phyloP scores from a whole-genome alignment of 768 basidiomycete genomes.

The Auriculariales sp. region DNA sequence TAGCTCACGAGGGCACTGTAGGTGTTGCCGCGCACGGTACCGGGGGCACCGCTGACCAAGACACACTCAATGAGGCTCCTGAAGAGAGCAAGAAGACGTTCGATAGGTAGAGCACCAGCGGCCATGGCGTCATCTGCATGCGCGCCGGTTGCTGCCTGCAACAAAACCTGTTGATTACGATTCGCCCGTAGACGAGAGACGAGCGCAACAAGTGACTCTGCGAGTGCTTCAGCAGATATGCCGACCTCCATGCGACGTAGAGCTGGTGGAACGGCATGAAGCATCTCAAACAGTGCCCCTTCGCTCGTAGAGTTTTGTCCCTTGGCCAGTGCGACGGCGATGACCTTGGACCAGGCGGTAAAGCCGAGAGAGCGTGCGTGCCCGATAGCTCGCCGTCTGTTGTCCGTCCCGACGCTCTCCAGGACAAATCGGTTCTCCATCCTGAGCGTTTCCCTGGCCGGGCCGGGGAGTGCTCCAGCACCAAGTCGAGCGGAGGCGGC shows the following conservation, averaged over 20 bases:
- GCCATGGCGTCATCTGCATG: constrained; percentile 49
- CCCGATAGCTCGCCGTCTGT: constrained; percentile 69
- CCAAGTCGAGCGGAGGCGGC: not conserved
- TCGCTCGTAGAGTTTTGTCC: no score
- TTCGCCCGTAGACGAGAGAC: constrained; percentile 86
- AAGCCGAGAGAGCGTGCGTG: constrained; percentile 47
- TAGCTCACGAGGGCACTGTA: constrained; percentile 87
- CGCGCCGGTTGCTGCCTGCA: constrained; percentile 38
- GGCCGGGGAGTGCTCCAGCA: no score
- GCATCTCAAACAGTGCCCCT: constrained; percentile 78
- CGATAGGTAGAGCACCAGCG: constrained; percentile 54
- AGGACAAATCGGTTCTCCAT: constrained; percentile 63
- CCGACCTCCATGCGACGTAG: constrained; percentile 47
- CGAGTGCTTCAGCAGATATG: constrained; percentile 65
- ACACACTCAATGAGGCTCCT: constrained; percentile 63
- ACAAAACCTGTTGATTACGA: constrained; percentile 48
- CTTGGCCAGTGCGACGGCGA: constrained; percentile 67
- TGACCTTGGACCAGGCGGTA: constrained; percentile 41
- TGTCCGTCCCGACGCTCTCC: constrained; percentile 75
- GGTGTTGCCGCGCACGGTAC: constrained; percentile 86
- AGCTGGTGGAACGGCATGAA: constrained; percentile 63
- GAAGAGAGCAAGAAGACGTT: constrained; percentile 62
- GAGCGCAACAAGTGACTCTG: constrained; percentile 65
- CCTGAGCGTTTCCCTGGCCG: constrained; percentile 47
- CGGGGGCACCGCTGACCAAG: constrained; percentile 59